A percentile compares a stretch with the other conserved stretches of the same genome.
Conservation (phyloP, 108 stramenopile genomes). For the Cyclotella cryptica region DNA sequence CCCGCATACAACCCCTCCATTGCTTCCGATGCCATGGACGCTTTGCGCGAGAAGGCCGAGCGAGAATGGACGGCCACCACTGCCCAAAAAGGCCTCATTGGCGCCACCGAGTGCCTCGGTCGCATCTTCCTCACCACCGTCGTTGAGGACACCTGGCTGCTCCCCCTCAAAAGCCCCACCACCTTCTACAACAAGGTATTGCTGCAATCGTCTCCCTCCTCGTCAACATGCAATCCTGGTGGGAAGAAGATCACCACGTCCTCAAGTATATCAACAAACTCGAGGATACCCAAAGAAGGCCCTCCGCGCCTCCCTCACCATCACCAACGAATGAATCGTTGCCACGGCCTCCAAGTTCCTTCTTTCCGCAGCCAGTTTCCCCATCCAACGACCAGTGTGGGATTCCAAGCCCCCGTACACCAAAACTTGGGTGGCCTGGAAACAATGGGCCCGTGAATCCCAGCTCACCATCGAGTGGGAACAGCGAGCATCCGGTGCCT, state of each 20-base stretch:
- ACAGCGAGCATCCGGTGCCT: neutral
- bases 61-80: neutral
- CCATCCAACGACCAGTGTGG: neutral
- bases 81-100: neutral
- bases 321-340: conserved; percentile 7
- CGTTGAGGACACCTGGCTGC: neutral
- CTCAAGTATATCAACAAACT: too few species aligned
- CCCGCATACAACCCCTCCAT: too few species aligned
- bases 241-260: too few species aligned
- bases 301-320: conserved; percentile 7
- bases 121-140: neutral
- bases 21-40: neutral
- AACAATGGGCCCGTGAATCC: neutral
- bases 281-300: neutral
- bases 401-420: neutral
- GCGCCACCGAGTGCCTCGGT: too few species aligned
- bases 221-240: neutral
- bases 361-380: neutral
- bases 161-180: neutral
- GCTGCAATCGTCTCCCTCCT: neutral
- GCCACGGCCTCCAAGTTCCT: conserved; percentile 14
- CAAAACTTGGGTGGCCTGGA: neutral
- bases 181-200: conserved; percentile 10
- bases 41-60: neutral
- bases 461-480: conserved; percentile 3